phyloP scores from a whole-genome alignment of 148 eudicot species.

The Amaranthus hypochondriacus region DNA sequence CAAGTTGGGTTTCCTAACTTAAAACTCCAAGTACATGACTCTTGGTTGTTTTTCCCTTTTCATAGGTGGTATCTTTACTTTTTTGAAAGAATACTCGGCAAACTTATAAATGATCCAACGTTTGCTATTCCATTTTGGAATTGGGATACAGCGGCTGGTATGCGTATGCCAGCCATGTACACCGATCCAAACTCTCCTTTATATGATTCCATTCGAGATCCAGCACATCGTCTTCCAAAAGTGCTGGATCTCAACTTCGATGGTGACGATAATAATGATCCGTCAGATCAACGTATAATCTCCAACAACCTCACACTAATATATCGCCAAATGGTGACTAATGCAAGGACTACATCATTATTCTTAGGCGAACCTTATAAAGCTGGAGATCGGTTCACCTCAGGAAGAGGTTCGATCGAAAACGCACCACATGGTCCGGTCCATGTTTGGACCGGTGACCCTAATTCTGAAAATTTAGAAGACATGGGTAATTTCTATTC shows the following conservation, averaged over 20 bases:
- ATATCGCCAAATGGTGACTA: constrained; percentile 5
- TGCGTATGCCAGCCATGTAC: constrained; percentile 50
- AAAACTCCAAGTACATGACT: constrained; percentile 60
- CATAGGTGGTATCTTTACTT: constrained; percentile 75
- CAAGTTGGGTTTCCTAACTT: constrained; percentile 65
- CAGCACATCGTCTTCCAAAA: constrained; percentile 44
- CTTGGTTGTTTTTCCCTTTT: constrained; percentile 80
- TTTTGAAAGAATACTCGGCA: constrained; percentile 57
- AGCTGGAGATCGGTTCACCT: neutral
- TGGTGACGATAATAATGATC: constrained; percentile 15
- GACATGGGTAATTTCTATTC: constrained; percentile 12
- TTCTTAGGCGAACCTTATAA: neutral
- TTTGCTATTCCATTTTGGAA: constrained; percentile 84
- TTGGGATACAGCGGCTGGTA: constrained; percentile 64
- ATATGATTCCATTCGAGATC: constrained; percentile 43
- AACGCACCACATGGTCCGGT: neutral
- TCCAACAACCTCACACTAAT: too few species aligned
- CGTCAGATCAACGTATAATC: too few species aligned
- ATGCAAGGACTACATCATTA: neutral
- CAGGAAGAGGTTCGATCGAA: neutral
- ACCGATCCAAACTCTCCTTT: constrained; percentile 38
- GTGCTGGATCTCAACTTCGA: constrained; percentile 48
- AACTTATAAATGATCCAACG: constrained; percentile 57
- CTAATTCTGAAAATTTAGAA: neutral
- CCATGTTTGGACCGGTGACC: neutral